Evolutionary conservation across 129 eudicot species (phyloP).

Genomic region (Rutidosis leptorrhynchoides): DNA sequence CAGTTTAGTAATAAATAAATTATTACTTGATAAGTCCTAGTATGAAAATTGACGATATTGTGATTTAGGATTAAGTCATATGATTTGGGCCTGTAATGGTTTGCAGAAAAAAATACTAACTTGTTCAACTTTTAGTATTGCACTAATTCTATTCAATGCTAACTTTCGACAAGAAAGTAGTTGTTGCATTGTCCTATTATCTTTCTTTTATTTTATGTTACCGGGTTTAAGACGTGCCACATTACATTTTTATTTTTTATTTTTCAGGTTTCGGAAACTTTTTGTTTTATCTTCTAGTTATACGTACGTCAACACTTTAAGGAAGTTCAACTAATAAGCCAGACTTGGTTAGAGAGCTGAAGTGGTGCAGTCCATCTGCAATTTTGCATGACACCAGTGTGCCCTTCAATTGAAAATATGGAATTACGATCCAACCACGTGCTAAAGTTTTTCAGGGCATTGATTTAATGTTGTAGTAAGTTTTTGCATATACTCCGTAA

Average conservation of each 20-base stretch:
- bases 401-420: neutral
- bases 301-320: slow-evolving; percentile 49
- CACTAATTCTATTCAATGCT: neutral
- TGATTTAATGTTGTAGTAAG: too few species aligned
- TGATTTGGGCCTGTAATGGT: too few species aligned
- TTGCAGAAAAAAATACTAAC: neutral
- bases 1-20: neutral
- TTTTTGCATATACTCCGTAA: neutral
- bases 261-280: slow-evolving; percentile 52
- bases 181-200: neutral
- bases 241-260: neutral
- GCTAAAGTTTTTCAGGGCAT: neutral
- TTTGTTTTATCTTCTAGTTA: slow-evolving; percentile 48
- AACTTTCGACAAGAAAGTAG: too few species aligned
- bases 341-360: neutral
- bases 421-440: neutral
- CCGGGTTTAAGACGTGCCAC: neutral
- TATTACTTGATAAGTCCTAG: neutral
- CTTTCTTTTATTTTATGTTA: neutral
- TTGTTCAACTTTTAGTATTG: neutral
- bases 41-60: neutral
- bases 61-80: neutral
- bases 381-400: neutral
- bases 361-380: neutral
- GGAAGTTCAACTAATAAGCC: slow-evolving; percentile 30